Percentiles rank a stretch among this genome's conserved stretches.
Conservation (phyloP, 176 grass and related monocot species). For the Chrysopogon serrulatus region DNA sequence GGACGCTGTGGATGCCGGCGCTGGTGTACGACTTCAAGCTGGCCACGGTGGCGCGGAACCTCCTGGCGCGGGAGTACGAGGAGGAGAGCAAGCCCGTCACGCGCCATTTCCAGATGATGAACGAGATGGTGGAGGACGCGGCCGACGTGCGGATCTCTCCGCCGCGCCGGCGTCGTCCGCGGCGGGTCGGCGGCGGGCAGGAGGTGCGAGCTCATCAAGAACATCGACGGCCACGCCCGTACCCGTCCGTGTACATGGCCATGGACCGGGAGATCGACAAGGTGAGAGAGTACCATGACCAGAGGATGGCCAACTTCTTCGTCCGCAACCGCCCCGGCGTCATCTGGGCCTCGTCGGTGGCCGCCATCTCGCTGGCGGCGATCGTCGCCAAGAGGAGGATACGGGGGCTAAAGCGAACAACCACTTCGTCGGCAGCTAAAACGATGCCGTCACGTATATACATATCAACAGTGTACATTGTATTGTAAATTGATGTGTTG, state of each 20-base stretch:
- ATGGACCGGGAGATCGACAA: constrained; percentile 40
- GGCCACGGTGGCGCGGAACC: constrained; percentile 49
- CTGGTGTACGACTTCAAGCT: constrained; percentile 51
- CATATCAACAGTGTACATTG: background rate
- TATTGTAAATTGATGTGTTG: background rate
- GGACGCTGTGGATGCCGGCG: constrained; percentile 24
- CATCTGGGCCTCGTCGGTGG: constrained; percentile 39
- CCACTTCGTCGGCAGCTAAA: background rate
- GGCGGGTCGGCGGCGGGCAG: background rate
- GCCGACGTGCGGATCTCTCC: constrained; percentile 38
- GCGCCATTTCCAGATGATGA: constrained; percentile 67
- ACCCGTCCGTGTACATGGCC: constrained; percentile 49
- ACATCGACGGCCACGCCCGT: constrained; percentile 33
- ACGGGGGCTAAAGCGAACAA: background rate
- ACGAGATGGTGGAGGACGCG: constrained; percentile 38
- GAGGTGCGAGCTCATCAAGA: constrained; percentile 42
- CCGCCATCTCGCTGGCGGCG: constrained; percentile 31
- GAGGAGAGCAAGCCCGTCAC: constrained; percentile 40
- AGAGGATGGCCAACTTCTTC: constrained; percentile 46
- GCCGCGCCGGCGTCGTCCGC: constrained; percentile 25
- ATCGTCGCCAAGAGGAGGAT: constrained; percentile 27
- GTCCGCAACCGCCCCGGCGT: constrained; percentile 41
- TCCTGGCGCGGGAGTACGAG: constrained; percentile 46
- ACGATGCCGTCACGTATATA: background rate
- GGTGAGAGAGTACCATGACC: constrained; percentile 24